Evolutionary conservation across 2,329 filamentous ascomycete species (phyloP), one percentile per base, ranked within the genome.

Genomic region (Tricladium varicosporioides): DNA sequence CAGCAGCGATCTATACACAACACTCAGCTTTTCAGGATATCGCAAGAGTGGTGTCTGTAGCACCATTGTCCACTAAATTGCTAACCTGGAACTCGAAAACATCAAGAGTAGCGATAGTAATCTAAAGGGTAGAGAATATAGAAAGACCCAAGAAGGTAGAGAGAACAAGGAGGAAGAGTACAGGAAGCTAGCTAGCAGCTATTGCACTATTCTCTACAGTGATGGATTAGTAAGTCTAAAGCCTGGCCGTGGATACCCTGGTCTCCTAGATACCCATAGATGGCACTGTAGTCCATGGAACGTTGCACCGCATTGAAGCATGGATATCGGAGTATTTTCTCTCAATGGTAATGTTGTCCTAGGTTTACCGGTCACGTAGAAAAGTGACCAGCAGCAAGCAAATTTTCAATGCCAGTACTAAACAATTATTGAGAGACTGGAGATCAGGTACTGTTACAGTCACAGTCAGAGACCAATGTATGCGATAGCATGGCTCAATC

Each of bases 401-500:
- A 1, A 97, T 97, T 62, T 97, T 96, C 80, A 97, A 97, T 66
- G 92, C 94, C 2, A 93, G 93, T 58, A 97, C 92, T 0, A 94
- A 99, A 70, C 84, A 88, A 11, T 97, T 97, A 66, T 78, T 97
- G 31, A 87, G 93, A 18, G 93, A 99, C 69, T 99, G 94, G 94
- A 83, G 91, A 61, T 94, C 90, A 15, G 82, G 84, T 47, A 89
- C 97, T 56, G 81, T 96, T 53, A 97, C 92, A 0, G 80, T 97
- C 50, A 89, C 91, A 0, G 92, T 97, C 14, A 88, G 94, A 22
- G 93, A 97, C 70, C 86, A 89, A 10, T 85, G 93, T 33, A 90
- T 97, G 72, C 83, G 93, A 53, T 87, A 99, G 73, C 93, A 97
- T 66, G 94, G 97, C 63, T 93, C 94, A 0, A 91, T 99, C 59